Conservation (phyloP, 2,329 filamentous ascomycete species). For the Sporothrix pseudoabietina region DNA sequence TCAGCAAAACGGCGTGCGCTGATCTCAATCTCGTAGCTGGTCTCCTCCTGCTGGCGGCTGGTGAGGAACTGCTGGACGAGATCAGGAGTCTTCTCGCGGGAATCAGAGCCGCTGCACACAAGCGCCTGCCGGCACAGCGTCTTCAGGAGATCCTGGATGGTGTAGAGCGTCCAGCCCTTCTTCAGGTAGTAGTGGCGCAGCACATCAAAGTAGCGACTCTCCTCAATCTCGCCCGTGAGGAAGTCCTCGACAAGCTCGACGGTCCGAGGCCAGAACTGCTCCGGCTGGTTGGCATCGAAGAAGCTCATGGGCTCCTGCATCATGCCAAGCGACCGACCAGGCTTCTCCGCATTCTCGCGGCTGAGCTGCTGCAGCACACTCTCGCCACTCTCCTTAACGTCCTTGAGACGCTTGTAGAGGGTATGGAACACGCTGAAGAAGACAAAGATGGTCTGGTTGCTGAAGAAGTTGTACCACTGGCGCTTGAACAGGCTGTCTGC, state of each 20-base stretch:
- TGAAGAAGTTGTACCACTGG: conserved; percentile 84
- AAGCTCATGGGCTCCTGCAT: conserved; percentile 77
- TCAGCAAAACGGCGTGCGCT: conserved; percentile 89
- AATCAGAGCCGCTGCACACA: conserved; percentile 80
- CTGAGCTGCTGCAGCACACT: conserved; percentile 73
- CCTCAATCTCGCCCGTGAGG: conserved; percentile 78
- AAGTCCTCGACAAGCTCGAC: conserved; percentile 84
- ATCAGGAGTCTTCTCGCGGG: conserved; percentile 90
- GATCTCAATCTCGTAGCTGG: conserved; percentile 86
- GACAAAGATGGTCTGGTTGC: conserved; percentile 87
- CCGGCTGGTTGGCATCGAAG: conserved; percentile 66
- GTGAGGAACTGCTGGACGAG: conserved; percentile 84
- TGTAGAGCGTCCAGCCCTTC: conserved; percentile 91
- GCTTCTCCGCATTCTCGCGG: conserved; percentile 73
- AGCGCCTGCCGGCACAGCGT: conserved; percentile 79
- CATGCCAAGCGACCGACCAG: conserved; percentile 81
- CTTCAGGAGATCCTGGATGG: conserved; percentile 83
- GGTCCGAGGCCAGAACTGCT: conserved; percentile 83
- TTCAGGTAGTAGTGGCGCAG: conserved; percentile 89
- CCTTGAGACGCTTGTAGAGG: conserved; percentile 80
- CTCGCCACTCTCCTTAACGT: conserved; percentile 77
- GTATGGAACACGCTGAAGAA: conserved; percentile 93
- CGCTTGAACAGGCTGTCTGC: conserved; percentile 80
- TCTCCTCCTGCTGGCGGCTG: conserved; percentile 79
- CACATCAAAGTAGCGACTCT: conserved; percentile 82